Evolutionary conservation across 2,329 filamentous ascomycete species (phyloP), one percentile per base, ranked within the genome.

Genomic region (Ophiostoma tasmaniense): DNA sequence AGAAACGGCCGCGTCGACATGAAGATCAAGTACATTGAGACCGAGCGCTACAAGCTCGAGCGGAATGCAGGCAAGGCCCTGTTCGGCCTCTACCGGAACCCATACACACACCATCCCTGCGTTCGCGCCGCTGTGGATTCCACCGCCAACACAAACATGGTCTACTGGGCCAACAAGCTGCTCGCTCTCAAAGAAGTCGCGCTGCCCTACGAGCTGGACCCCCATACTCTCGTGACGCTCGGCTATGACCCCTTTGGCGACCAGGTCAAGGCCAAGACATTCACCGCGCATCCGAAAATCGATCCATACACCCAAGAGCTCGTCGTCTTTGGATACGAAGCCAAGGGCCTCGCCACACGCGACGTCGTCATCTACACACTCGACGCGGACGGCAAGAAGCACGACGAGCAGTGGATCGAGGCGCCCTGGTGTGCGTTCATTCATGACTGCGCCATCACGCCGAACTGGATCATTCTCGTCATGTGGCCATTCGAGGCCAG

Each of bases 181-280:
- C 76, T 87, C 1, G 84, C 84, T 0, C 78, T 78, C 64, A 87
- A 87, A 72, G 85, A 88, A 69, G 81, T 83, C 68, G 79, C 80
- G 0, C 81, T 80, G 10, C 82, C 82, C 0, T 84, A 80, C 70
- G 81, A 82, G 0, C 78, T 84, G 78, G 81, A 84, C 68, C 82
- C 82, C 0, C 73, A 75, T 6, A 83, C 81, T 1, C 75, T 84
- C 2, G 82, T 83, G 73, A 84, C 82, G 1, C 76, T 79, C 14
- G 81, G 82, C 0, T 74, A 79, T 10, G 83, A 83, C 73, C 81
- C 82, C 69, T 84, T 83, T 68, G 81, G 82, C 66, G 82, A 81
- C 4, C 82, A 84, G 75, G 77, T 84, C 22, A 71, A 74, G 7
- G 75, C 76, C n/a, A 79, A 80, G 2, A 84, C 81, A 0, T 83